phyloP scores from a whole-genome alignment of 805 yeast species.

The Lipomyces yamadae region DNA sequence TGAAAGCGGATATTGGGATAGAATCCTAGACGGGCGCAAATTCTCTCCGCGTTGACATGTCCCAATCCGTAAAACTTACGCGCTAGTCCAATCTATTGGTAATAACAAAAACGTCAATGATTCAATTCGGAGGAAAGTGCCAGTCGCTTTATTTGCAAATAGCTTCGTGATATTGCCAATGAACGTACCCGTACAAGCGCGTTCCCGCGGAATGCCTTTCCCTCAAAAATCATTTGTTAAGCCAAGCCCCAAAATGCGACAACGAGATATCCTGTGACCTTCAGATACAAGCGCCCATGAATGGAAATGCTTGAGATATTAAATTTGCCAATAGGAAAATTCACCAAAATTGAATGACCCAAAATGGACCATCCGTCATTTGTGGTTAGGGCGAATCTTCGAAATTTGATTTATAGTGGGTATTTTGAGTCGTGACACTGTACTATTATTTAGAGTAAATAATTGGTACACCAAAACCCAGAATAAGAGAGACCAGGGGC shows the following conservation, averaged over 20 bases:
- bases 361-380: too few species aligned
- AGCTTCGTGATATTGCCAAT: not conserved
- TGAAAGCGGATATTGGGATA: constrained; percentile 95
- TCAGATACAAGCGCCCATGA: not conserved
- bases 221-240: constrained; percentile 25
- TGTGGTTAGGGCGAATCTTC: too few species aligned
- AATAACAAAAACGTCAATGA: not conserved
- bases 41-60: constrained; percentile 64
- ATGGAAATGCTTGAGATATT: not conserved
- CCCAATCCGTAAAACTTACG: constrained; percentile 89
- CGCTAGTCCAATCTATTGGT: constrained; percentile 65
- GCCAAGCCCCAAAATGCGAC: not conserved
- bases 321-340: not conserved
- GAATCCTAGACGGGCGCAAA: constrained; percentile 87
- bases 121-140: not conserved
- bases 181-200: constrained; percentile 32
- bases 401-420: too few species aligned
- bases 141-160: not conserved
- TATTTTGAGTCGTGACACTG: too few species aligned
- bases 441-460: too few species aligned
- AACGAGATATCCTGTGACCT: not conserved
- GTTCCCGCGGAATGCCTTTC: constrained; percentile 38
- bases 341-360: too few species aligned
- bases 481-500: too few species aligned
- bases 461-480: too few species aligned